A percentile compares a stretch with the other conserved stretches of the same genome.
Evolutionary conservation across 352 stramenopile genomes (phyloP).

Genomic region (Phytophthora tentaculata): DNA sequence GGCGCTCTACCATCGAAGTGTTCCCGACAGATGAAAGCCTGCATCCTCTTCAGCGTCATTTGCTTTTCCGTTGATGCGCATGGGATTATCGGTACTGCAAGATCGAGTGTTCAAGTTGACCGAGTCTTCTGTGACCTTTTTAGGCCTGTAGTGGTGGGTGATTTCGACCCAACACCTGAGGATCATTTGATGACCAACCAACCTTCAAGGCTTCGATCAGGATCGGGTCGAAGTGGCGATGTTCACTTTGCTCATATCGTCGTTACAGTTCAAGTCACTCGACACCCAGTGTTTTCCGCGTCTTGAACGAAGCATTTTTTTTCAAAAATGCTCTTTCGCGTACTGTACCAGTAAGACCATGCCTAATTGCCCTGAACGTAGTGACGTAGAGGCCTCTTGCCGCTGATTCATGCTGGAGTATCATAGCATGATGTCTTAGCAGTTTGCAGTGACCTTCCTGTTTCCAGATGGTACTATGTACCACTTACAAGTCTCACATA

Average conservation of each 20-base stretch:
- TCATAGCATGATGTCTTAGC: background rate
- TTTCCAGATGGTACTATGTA: conserved; percentile 9
- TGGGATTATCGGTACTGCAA: background rate
- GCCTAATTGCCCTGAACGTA: background rate
- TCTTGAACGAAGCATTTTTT: conserved; percentile 4
- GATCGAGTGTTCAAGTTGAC: no score
- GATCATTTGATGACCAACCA: background rate
- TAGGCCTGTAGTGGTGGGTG: no score
- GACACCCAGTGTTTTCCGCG: no score
- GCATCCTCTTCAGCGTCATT: conserved; percentile 24
- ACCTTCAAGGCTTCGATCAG: background rate
- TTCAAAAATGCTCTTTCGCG: conserved; percentile 17
- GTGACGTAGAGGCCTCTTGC: no score
- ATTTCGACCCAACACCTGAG: background rate
- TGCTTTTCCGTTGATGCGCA: conserved; percentile 23
- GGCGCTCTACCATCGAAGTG: conserved; percentile 1
- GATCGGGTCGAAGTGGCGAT: conserved; percentile 8
- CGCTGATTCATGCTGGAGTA: no score
- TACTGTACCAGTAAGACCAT: background rate
- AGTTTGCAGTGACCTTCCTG: conserved; percentile 1
- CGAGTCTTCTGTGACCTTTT: no score
- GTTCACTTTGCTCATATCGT: background rate
- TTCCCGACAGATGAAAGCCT: conserved; percentile 20
- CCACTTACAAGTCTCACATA: conserved; percentile 12
- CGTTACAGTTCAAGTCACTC: no score